These are phyloP conservation scores for Alisma plantagoaquatica DNA, from an alignment of 106 monocot genomes.

Conservation along the genomic window DNA sequence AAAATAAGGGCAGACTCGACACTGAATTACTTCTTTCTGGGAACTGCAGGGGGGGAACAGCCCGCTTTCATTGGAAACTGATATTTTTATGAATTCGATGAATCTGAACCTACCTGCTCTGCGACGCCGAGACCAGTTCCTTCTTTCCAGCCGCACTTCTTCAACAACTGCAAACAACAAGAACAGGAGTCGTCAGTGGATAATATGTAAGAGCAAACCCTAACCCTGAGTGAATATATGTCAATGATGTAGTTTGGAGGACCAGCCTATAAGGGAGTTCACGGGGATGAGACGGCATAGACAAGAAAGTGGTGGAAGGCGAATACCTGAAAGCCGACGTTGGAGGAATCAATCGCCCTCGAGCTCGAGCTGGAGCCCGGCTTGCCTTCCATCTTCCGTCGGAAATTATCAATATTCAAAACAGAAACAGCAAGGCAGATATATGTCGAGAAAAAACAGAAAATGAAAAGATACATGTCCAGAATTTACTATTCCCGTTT, in stretches of 20 bases:
- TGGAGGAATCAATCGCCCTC: constrained; percentile 68
- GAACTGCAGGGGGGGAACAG: too few species aligned
- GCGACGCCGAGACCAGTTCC: constrained; percentile 82
- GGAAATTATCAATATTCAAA: too few species aligned
- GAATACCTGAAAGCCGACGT: constrained; percentile 79
- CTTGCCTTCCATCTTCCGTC: constrained; percentile 12
- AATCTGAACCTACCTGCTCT: constrained; percentile 56
- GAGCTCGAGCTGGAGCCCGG: constrained; percentile 25
- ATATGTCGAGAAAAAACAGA: too few species aligned
- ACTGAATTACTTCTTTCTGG: too few species aligned
- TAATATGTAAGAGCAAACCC: neutral
- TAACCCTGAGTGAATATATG: neutral
- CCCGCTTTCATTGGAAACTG: too few species aligned
- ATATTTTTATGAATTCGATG: neutral
- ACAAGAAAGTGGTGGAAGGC: constrained; percentile 10
- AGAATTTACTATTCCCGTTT: too few species aligned
- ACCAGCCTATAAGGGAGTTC: too few species aligned
- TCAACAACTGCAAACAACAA: constrained; percentile 58
- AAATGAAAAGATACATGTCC: too few species aligned
- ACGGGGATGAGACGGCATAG: too few species aligned
- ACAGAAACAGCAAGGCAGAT: too few species aligned
- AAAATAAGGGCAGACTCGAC: too few species aligned
- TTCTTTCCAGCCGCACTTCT: constrained; percentile 93
- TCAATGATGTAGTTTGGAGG: too few species aligned
- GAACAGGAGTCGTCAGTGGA: neutral